Conservation (phyloP, 345 rosid species). For the Anastatica hierochuntica region DNA sequence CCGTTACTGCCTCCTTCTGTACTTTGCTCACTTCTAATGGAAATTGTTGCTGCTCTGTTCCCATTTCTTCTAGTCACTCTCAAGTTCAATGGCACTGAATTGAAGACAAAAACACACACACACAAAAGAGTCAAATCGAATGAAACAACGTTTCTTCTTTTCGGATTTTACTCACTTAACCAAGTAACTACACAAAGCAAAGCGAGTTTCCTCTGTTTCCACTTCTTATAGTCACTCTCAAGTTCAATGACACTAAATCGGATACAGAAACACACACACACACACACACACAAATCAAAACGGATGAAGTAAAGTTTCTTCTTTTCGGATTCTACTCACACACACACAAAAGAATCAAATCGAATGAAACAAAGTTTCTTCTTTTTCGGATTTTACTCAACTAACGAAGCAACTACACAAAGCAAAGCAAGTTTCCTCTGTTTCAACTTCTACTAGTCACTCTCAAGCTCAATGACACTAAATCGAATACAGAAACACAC, state of each 20-base stretch:
- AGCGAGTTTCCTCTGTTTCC: constrained; percentile 30
- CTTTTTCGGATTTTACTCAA: too few species aligned
- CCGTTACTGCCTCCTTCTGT: constrained; percentile 39
- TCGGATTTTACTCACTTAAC: not conserved
- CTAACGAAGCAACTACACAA: too few species aligned
- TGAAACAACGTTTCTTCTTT: too few species aligned
- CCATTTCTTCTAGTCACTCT: constrained; percentile 28
- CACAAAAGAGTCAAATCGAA: too few species aligned
- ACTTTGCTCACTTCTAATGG: constrained; percentile 65
- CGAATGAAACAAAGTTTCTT: too few species aligned
- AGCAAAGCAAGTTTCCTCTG: too few species aligned
- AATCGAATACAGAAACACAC: constrained; percentile 12
- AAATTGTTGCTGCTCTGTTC: constrained; percentile 34
- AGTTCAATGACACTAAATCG: constrained; percentile 27
- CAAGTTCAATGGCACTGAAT: constrained; percentile 30
- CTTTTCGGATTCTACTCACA: too few species aligned
- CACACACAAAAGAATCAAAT: too few species aligned
- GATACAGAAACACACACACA: too few species aligned
- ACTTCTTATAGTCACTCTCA: constrained; percentile 29
- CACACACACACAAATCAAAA: too few species aligned
- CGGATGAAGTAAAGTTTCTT: too few species aligned
- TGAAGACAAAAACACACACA: too few species aligned
- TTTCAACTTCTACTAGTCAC: constrained; percentile 21
- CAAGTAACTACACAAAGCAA: not conserved
- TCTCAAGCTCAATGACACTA: constrained; percentile 34